These are phyloP conservation scores for Alternaria infectoria DNA, from an alignment of 2,329 filamentous ascomycete species.

Conservation along the genomic window DNA sequence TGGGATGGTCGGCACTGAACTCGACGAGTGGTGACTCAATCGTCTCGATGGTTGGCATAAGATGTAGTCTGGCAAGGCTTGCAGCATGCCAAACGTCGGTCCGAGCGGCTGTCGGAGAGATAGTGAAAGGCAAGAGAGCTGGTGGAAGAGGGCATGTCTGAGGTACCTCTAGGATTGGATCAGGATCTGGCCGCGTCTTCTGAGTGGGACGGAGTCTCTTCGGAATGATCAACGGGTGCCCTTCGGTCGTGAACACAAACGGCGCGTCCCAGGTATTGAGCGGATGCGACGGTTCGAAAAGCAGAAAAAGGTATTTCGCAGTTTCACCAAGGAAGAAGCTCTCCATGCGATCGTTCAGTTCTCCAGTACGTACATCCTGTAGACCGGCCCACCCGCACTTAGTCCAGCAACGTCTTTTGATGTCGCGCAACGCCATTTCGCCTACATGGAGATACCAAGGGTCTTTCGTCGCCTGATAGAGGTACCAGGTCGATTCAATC, in stretches of 20 bases:
- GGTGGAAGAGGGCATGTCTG: constrained; percentile 72
- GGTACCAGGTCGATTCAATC: constrained; percentile 93
- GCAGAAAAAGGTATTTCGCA: constrained; percentile 90
- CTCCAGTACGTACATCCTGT: constrained; percentile 66
- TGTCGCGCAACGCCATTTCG: constrained; percentile 92
- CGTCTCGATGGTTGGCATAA: constrained; percentile 67
- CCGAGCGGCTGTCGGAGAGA: constrained; percentile 80
- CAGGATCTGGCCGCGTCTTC: neutral
- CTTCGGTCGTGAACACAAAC: constrained; percentile 95
- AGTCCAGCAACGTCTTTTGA: constrained; percentile 86
- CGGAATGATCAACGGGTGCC: constrained; percentile 88
- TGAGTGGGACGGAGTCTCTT: constrained; percentile 39
- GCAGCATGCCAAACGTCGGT: constrained; percentile 88
- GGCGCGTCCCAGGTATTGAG: constrained; percentile 85
- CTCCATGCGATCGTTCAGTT: constrained; percentile 94
- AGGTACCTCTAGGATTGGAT: constrained; percentile 32
- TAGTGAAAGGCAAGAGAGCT: constrained; percentile 66
- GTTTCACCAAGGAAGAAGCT: constrained; percentile 98
- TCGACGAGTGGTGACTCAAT: constrained; percentile 63
- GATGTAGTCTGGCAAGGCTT: constrained; percentile 79
- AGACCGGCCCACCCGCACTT: constrained; percentile 93
- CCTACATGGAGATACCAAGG: constrained; percentile 96
- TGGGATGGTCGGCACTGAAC: constrained; percentile 61
- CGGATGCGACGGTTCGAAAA: constrained; percentile 86
- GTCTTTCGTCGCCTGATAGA: constrained; percentile 92